Evolutionary conservation across 345 rosid species (phyloP), one percentile per base, ranked within the genome.

Genomic region (Lepidium africanum): DNA sequence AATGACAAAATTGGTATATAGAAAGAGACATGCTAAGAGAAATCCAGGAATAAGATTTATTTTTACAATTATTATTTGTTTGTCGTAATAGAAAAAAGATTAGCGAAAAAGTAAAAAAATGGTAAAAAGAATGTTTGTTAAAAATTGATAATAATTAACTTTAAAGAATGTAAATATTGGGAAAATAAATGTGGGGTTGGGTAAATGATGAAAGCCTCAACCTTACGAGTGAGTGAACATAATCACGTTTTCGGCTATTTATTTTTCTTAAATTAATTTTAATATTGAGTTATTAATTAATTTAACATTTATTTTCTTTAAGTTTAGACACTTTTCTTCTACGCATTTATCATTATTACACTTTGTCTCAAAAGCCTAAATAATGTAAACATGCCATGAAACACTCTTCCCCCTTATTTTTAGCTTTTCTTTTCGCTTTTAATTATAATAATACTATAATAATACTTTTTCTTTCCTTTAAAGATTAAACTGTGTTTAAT

Each of bases 281-380:
- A 10, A 43, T 43, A 27, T 42, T 35, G 4, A 43, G 21, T 37
- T 25, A 14, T 23, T 5, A 4, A 27, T 4, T 25, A 25, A 5
- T 27, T 52, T 16, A 35, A 54, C 63, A 59, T 43, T 41, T 49
- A 30, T 65, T 53, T 67, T 68, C 30, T 59, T 46, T 16, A 53
- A 41, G 57, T 33, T 75, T 58, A 66, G 37, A 74, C 48, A 73
- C 77, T 82, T 73, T 72, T 80, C 75, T 80, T 61, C n/a, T 41
- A 74, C 82, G 83, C 76, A 74, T 76, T 59, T 68, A 74, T 74
- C 69, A 74, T 73, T 57, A 60, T 73, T 75, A 69, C 14, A 40
- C 36, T 76, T 69, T 59, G 76, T 72, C 86, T 83, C 55, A 80
- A 83, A 81, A 87, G 82, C 81, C 76, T 77, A 76, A 82, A 78